Evolutionary conservation across 257 asterid genomes (phyloP).

Genomic region (Nicotiana paniculata): DNA sequence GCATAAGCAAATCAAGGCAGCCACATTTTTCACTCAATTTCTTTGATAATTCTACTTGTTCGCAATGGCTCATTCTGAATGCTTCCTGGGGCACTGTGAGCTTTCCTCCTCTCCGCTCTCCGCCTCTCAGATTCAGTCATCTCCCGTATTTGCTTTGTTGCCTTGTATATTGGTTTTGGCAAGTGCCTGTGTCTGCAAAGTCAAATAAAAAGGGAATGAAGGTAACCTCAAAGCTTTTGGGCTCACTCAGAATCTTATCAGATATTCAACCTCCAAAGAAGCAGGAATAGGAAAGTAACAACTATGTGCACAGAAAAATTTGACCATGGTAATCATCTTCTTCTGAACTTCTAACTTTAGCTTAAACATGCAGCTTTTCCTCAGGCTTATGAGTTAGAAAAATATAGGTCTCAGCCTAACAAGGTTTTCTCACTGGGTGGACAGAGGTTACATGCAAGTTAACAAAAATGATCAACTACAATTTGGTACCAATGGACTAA

Average conservation of each 20-base stretch:
- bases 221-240: neutral
- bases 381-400: neutral
- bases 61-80: slow-evolving; percentile 50
- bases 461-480: neutral
- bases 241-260: neutral
- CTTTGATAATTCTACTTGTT: slow-evolving; percentile 55
- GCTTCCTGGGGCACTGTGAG: slow-evolving; percentile 92
- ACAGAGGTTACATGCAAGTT: neutral
- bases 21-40: slow-evolving; percentile 46
- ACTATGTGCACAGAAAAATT: neutral
- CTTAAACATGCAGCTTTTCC: neutral
- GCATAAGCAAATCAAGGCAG: neutral
- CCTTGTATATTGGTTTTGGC: slow-evolving; percentile 80
- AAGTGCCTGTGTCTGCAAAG: slow-evolving; percentile 81
- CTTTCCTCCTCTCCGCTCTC: slow-evolving; percentile 70
- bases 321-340: neutral
- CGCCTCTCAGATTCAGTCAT: slow-evolving; percentile 56
- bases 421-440: neutral
- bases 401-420: neutral
- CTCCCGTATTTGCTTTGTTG: slow-evolving; percentile 50
- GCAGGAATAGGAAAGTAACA: neutral
- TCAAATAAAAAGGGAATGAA: neutral
- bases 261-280: neutral
- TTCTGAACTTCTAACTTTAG: neutral
- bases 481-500: neutral